Evolutionary conservation across 306 rosid genomes (phyloP), one percentile per base, ranked within the genome.

Genomic region (Crotalaria pallida): DNA sequence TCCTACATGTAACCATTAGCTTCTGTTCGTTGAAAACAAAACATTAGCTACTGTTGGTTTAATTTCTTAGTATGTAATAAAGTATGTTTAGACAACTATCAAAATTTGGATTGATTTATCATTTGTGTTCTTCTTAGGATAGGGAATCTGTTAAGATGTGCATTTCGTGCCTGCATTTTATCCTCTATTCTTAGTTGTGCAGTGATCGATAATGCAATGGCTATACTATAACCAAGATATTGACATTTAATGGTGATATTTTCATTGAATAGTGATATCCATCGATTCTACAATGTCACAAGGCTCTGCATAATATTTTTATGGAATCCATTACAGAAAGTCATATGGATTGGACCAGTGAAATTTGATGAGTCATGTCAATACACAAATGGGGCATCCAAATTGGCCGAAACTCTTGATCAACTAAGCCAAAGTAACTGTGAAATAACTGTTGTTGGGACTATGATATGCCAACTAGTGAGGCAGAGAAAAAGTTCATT

Each of bases 291-390:
- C 41, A 74, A 43, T 55, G 19, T 68, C 24, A 49, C 4, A n/a
- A 51, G 47, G 29, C 64, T 48, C 27, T 33, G 19, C 23, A 45
- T 70, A 24, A 63, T 62, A 64, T 58, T 53, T 75, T 70, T 64
- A 58, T 40, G 63, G 65, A 51, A 66, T 60, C 63, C 40, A 23
- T 75, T 74, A 49, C 87, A 94, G 98, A 85, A 94, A 74, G 52
- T 86, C 74, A 21, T 82, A 53, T 94, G 97, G 95, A 87, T 94
- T 65, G 97, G 97, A 80, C 88, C 95, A 16, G 87, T 94, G 71
- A 81, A 89, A 72, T 85, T 94, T 69, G 62, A 29, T 33, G 71
- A 45, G 64, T 69, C 81, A 65, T 75, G 83, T 65, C 67, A 74
- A 56, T 22, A 68, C 63, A 63, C 74, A 36, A 43, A 72, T 51